Conservation (phyloP, 2,329 filamentous ascomycete species). For the Conoideocrella luteorostrata region DNA sequence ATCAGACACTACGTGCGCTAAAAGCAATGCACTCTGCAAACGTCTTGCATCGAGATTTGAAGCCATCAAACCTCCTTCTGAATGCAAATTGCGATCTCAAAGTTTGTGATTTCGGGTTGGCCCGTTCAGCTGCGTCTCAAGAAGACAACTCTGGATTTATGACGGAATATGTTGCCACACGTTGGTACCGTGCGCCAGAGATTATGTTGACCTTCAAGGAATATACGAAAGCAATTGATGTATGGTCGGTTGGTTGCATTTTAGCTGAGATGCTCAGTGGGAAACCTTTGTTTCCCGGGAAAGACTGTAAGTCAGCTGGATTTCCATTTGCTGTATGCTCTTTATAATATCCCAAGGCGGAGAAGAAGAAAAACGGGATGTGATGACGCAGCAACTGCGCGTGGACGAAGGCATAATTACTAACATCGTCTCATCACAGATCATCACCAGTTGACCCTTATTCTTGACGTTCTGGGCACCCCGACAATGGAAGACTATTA, state of each 20-base stretch:
- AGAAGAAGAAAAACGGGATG: no score
- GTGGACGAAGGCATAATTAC: neutral
- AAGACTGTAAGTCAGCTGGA: slow-evolving; percentile 69
- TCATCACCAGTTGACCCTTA: slow-evolving; percentile 95
- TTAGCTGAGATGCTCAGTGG: slow-evolving; percentile 98
- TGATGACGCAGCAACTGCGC: no score
- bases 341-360: no score
- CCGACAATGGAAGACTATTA: slow-evolving; percentile 99
- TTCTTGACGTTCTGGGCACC: slow-evolving; percentile 93
- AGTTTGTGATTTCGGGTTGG: slow-evolving; percentile 96
- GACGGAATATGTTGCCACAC: slow-evolving; percentile 99
- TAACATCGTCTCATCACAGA: slow-evolving; percentile 45
- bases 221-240: slow-evolving; percentile 98
- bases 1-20: slow-evolving; percentile 92
- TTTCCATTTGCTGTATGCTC: neutral
- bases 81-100: slow-evolving; percentile 99
- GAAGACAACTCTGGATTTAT: slow-evolving; percentile 99
- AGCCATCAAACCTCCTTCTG: slow-evolving; percentile 91
- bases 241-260: slow-evolving; percentile 98
- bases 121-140: slow-evolving; percentile 89
- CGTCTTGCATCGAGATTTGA: slow-evolving; percentile 92
- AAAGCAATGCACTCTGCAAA: slow-evolving; percentile 99
- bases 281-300: slow-evolving; percentile 95
- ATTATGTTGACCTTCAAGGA: slow-evolving; percentile 99
- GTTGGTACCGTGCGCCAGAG: slow-evolving; percentile 97